Conservation (phyloP, 306 rosid genomes). For the Prosopis cineraria region DNA sequence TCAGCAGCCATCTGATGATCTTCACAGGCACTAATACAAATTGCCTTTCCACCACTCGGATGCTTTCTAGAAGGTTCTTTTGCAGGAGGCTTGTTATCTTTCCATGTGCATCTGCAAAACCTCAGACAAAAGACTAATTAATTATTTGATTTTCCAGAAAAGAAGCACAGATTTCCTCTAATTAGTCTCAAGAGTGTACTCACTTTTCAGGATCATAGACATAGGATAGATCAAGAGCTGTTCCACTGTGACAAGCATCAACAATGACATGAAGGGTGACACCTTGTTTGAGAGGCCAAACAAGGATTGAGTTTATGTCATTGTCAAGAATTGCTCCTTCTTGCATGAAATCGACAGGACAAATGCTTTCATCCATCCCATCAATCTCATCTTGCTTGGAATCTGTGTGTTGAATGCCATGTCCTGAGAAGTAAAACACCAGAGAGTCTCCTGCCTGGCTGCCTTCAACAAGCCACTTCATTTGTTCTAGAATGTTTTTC, state of each 20-base stretch:
- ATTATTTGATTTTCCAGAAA: not conserved
- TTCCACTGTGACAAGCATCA: constrained; percentile 90
- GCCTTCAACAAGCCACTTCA: constrained; percentile 67
- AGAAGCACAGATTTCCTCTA: too few species aligned
- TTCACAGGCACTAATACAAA: constrained; percentile 71
- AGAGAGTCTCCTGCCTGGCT: constrained; percentile 60
- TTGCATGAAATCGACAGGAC: constrained; percentile 64
- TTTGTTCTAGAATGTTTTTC: not conserved
- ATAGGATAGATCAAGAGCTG: constrained; percentile 67
- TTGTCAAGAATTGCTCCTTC: constrained; percentile 72
- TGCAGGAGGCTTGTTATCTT: constrained; percentile 59
- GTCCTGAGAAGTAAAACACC: constrained; percentile 93
- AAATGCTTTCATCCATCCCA: constrained; percentile 69
- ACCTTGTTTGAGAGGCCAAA: constrained; percentile 66
- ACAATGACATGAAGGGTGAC: constrained; percentile 80
- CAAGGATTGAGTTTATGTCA: constrained; percentile 63
- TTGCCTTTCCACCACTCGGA: constrained; percentile 71
- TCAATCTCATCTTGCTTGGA: constrained; percentile 63
- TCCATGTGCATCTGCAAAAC: constrained; percentile 39
- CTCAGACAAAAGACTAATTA: not conserved
- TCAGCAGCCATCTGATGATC: constrained; percentile 72
- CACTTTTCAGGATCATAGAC: constrained; percentile 49
- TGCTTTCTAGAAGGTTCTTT: constrained; percentile 46
- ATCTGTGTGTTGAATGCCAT: constrained; percentile 73
- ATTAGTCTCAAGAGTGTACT: not conserved